Base-by-base conservation (phyloP, 2,329 filamentous ascomycete genomes). In the Monosporascus sp. region DNA sequence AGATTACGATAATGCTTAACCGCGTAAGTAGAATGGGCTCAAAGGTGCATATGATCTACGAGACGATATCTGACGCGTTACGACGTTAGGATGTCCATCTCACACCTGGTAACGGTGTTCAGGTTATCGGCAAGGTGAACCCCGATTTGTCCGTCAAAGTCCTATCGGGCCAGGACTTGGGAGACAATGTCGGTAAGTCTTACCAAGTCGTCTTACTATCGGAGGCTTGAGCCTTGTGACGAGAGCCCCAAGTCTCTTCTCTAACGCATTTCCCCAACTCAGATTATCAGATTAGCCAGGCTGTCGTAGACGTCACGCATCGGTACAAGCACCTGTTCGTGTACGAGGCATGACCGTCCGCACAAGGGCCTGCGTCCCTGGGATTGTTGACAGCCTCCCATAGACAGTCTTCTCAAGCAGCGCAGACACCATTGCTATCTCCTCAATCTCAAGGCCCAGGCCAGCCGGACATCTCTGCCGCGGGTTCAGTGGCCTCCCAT, bases 221-320 rank as follows among this genome's bases (percentile, higher is more conserved):
- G 52, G 26, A 22, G 41, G 49, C 16, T 14, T 45, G n/a, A 24
- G 43, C 22, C 19, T 37, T 16, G 49, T 41, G 31, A 45, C 11
- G 40, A 48, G 16, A 40, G 45, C n/a, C 37, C 55, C 58, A 57
- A 60, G 16, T 7, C 40, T 51, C 9, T 35, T 35, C 31, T 35
- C 31, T 35, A 14, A 35, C 31, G 11, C 31, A 35, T 5, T 14
- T 2, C 9, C n/a, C n/a, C 17, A 46, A 2, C 54, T 58, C 60
- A 93, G 91, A 97, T 72, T 89, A 88, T 70, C 79, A 78, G 51
- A 80, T 90, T 37, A 87, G 85, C 55, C 85, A 89, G 53, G 83
- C 87, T 0, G 88, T 97, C 3, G 92, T 96, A 17, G 89, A 97
- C 54, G 86, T 85, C 37, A 94, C 91, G 37, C 92, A 97, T 72